A percentile compares a stretch with the other conserved stretches of the same genome.
phyloP scores from a whole-genome alignment of 2,329 filamentous ascomycete species.

The Cryoendolithus antarcticus region DNA sequence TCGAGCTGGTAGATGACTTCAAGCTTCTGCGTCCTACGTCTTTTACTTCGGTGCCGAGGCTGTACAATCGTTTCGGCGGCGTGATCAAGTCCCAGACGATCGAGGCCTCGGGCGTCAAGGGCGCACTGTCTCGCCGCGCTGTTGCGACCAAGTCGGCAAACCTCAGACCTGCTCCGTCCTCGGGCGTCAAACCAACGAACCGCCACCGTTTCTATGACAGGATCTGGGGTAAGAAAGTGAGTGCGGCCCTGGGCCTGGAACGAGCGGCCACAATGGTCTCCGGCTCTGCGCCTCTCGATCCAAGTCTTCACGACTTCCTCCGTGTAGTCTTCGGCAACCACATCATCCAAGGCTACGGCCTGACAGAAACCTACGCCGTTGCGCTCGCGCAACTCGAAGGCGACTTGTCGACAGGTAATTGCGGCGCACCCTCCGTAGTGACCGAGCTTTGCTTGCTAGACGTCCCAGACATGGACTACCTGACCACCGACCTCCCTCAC shows the following conservation, averaged over 20 bases:
- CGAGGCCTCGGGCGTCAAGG: constrained; percentile 66
- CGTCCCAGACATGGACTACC: constrained; percentile 90
- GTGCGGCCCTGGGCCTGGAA: constrained; percentile 69
- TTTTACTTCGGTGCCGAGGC: constrained; percentile 78
- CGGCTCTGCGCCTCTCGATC: constrained; percentile 83
- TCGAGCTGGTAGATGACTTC: constrained; percentile 78
- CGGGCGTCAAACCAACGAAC: constrained; percentile 53
- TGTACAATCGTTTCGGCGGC: constrained; percentile 82
- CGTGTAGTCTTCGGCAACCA: constrained; percentile 68
- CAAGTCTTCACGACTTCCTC: constrained; percentile 76
- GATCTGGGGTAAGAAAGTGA: constrained; percentile 84
- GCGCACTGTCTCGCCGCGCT: constrained; percentile 66
- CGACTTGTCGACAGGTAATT: constrained; percentile 70
- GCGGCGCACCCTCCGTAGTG: constrained; percentile 57
- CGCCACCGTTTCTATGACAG: constrained; percentile 68
- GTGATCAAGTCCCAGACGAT: constrained; percentile 71
- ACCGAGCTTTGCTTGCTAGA: constrained; percentile 71
- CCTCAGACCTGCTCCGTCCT: constrained; percentile 49
- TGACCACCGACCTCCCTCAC: constrained; percentile 71
- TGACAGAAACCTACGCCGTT: constrained; percentile 86
- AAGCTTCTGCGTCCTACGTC: constrained; percentile 72
- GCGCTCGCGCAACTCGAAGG: constrained; percentile 54
- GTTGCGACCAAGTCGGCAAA: constrained; percentile 68
- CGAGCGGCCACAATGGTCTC: constrained; percentile 62
- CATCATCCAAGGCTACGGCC: constrained; percentile 78